A percentile compares a stretch with the other conserved stretches of the same genome.
Conservation (phyloP, 139 green algal species). For the Volvox reticuliferus region DNA sequence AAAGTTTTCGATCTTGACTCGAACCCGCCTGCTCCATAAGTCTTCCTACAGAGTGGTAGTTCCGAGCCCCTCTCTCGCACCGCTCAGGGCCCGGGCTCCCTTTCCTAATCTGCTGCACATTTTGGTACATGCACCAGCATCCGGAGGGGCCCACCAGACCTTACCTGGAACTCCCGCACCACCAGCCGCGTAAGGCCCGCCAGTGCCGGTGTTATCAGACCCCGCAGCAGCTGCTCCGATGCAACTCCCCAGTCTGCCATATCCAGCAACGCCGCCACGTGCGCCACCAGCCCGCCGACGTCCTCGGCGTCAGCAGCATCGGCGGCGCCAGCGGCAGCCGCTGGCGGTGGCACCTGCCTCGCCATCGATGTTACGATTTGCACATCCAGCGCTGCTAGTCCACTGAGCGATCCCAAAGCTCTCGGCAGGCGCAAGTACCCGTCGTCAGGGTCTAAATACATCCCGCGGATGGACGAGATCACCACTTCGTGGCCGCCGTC, state of each 20-base stretch:
- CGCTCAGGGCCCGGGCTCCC: too few species aligned
- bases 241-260: neutral
- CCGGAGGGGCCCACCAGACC: too few species aligned
- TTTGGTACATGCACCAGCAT: too few species aligned
- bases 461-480: neutral
- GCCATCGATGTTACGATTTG: neutral
- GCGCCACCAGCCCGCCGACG: neutral
- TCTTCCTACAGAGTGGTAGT: too few species aligned
- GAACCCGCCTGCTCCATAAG: too few species aligned
- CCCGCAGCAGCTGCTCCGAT: slow-evolving; percentile 9
- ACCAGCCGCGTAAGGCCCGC: slow-evolving; percentile 27
- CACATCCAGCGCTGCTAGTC: slow-evolving; percentile 3
- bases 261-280: neutral
- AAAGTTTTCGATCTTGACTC: too few species aligned
- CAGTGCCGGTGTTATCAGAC: neutral
- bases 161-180: slow-evolving; percentile 21
- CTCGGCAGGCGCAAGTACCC: neutral
- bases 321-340: neutral
- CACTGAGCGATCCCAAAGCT: neutral
- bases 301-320: neutral
- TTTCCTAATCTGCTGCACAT: too few species aligned
- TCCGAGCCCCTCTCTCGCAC: too few species aligned
- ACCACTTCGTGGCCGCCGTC: neutral
- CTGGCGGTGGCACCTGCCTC: neutral
- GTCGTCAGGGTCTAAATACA: neutral